Percentiles rank a stretch among this genome's conserved stretches.
phyloP scores from a whole-genome alignment of 2,329 filamentous ascomycete species.

The Alternaria sp. region DNA sequence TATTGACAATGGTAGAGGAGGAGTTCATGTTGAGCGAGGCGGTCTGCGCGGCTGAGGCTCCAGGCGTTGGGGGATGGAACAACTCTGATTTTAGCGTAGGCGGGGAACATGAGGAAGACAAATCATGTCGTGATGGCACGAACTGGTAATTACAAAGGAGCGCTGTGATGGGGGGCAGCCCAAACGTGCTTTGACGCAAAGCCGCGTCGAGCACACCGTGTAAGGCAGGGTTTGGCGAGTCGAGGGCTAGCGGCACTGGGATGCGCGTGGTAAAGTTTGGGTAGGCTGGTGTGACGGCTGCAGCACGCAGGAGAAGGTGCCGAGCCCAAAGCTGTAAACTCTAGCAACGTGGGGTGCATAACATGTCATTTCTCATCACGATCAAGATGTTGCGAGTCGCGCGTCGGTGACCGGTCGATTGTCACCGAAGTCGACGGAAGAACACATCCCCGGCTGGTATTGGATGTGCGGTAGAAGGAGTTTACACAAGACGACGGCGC shows the following conservation, averaged over 20 bases:
- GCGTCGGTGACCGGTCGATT: slow-evolving; percentile 11
- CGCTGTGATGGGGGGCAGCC: slow-evolving; percentile 24
- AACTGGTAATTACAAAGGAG: slow-evolving; percentile 6
- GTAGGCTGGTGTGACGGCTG: slow-evolving; percentile 17
- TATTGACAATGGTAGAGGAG: slow-evolving; percentile 16
- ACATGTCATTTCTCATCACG: slow-evolving; percentile 29
- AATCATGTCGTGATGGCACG: slow-evolving; percentile 19
- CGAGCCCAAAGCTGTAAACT: slow-evolving; percentile 32
- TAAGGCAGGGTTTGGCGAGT: slow-evolving; percentile 44
- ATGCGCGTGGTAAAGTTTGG: slow-evolving; percentile 23
- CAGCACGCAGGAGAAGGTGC: slow-evolving; percentile 44
- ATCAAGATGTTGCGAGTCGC: slow-evolving; percentile 35
- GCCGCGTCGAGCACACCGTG: slow-evolving; percentile 32
- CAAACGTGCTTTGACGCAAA: slow-evolving; percentile 45
- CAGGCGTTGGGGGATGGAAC: slow-evolving; percentile 6
- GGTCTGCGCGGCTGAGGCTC: slow-evolving; percentile 16
- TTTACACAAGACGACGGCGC: slow-evolving; percentile 5
- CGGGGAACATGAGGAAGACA: slow-evolving; percentile 14
- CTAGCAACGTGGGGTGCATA: slow-evolving; percentile 40
- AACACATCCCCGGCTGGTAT: neutral
- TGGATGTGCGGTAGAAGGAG: neutral
- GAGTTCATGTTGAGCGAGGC: slow-evolving; percentile 18
- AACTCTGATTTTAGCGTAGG: slow-evolving; percentile 19
- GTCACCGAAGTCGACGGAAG: slow-evolving; percentile 5
- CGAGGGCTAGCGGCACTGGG: slow-evolving; percentile 21